Base-by-base conservation (phyloP, 495 filamentous ascomycete species). In the Pseudotulostoma volvatum region DNA sequence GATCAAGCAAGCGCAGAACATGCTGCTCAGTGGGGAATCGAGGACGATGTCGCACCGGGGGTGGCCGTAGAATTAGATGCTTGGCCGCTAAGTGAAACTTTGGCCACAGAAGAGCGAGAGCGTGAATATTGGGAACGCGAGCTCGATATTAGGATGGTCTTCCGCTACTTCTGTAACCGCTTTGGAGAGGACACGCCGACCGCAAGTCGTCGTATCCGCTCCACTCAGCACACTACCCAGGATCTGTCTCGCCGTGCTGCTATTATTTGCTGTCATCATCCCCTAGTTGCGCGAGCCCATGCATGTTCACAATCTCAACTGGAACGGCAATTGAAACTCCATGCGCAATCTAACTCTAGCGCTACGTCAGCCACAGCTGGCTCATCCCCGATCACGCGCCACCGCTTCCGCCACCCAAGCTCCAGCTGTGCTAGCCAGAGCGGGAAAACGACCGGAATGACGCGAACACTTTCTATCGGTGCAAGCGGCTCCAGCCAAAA, bases 41-140 rank as follows among this genome's bases (percentile, higher is more conserved):
- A 81, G 47, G 78, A 79, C 42, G 71, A 76, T 9, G 60, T 60
- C 20, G 40, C 23, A 48, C n/a, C n/a, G n/a, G n/a, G n/a, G n/a
- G n/a, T n/a, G n/a, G n/a, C n/a, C n/a, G 35, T 45, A 39, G 4
- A 44, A 33, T 41, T 37, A 42, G 33, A 35, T 37, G n/a, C 41
- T 37, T 44, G 38, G 38, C 41, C 38, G 25, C 36, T 18, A 31
- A 33, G 33, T 38, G 28, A 46, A 11, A 38, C 47, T 18, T 34
- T 38, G 35, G 39, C 42, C 9, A 9, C 41, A 34, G 41, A 40
- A 13, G 61, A 63, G 31, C 51, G 59, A 15, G 63, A 65, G 35
- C 68, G 73, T 31, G 79, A 85, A 19, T 87, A 93, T 52, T 95
- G 87, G 87, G 84, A 93, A 51, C 76, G 74, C 25, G 79, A 85